A percentile compares a stretch with the other conserved stretches of the same genome.
phyloP scores from a whole-genome alignment of 495 filamentous ascomycete species.

The Hypoxylon perforatum region DNA sequence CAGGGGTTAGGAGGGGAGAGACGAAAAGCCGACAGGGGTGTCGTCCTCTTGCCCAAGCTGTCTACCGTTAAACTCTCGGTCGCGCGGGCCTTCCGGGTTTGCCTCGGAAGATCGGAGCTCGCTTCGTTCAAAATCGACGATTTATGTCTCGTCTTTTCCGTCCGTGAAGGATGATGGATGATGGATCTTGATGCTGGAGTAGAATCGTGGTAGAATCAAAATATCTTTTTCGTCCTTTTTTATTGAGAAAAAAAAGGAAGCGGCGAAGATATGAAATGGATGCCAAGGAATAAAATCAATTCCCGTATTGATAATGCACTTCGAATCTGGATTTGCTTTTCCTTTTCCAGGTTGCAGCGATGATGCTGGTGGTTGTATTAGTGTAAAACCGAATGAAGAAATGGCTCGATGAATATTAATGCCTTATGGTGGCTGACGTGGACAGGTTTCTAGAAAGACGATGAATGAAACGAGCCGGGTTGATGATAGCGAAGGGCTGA shows the following conservation, averaged over 20 bases:
- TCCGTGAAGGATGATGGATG: conserved; percentile 6
- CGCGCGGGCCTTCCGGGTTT: conserved; percentile 32
- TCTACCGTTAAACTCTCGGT: conserved; percentile 26
- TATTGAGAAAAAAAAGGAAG: background rate
- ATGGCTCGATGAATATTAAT: conserved; percentile 24
- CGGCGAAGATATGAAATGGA: conserved; percentile 10
- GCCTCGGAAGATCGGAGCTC: conserved; percentile 34
- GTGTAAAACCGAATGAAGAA: conserved; percentile 15
- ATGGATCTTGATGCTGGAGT: too few species aligned
- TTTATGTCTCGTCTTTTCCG: conserved; percentile 33
- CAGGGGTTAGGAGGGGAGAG: conserved; percentile 30
- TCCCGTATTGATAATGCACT: conserved; percentile 22
- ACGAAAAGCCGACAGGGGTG: background rate
- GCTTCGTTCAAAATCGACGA: conserved; percentile 17
- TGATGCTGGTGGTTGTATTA: conserved; percentile 15
- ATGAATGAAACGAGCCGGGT: conserved; percentile 25
- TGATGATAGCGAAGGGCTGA: conserved; percentile 8
- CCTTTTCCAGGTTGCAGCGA: conserved; percentile 15
- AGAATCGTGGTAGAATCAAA: conserved; percentile 23
- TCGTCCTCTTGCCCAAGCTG: conserved; percentile 24
- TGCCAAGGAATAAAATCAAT: conserved; percentile 18
- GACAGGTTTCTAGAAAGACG: conserved; percentile 23
- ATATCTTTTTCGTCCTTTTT: too few species aligned
- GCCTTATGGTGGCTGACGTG: conserved; percentile 32
- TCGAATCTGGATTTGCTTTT: conserved; percentile 33